Conservation (phyloP, 2,329 filamentous ascomycete genomes). For the Trichoderma sp. region DNA sequence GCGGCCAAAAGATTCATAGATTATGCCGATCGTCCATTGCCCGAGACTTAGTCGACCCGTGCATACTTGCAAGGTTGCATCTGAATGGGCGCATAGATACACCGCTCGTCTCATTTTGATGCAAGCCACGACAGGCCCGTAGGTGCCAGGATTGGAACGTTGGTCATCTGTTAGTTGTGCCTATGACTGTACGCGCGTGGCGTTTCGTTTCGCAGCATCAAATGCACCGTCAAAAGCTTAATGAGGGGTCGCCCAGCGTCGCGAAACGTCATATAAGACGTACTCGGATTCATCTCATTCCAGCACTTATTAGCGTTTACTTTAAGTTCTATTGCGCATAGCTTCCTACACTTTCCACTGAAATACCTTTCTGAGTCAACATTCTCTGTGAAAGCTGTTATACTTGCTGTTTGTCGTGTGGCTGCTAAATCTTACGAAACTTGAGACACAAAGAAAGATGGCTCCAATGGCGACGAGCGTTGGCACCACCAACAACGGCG, state of each 20-base stretch:
- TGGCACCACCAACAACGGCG: background rate
- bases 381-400: background rate
- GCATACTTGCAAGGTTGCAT: background rate
- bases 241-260: slow-evolving; percentile 15
- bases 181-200: slow-evolving; percentile 20
- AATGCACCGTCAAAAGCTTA: slow-evolving; percentile 11
- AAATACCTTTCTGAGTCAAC: background rate
- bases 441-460: slow-evolving; percentile 33
- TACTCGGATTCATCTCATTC: background rate
- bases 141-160: slow-evolving; percentile 1
- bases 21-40: background rate
- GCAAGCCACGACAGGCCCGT: background rate
- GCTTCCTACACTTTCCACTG: background rate
- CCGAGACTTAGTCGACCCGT: background rate
- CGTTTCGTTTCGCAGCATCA: background rate
- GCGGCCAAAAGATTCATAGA: background rate
- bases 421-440: background rate
- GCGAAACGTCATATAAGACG: slow-evolving; percentile 17
- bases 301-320: background rate
- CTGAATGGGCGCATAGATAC: background rate
- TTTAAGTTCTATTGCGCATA: background rate
- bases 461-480: slow-evolving; percentile 36
- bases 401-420: background rate
- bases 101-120: background rate
- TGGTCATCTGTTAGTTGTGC: slow-evolving; percentile 6